Base-by-base conservation (phyloP, 2,329 filamentous ascomycete species). In the Talaromyces albobiverticillius region DNA sequence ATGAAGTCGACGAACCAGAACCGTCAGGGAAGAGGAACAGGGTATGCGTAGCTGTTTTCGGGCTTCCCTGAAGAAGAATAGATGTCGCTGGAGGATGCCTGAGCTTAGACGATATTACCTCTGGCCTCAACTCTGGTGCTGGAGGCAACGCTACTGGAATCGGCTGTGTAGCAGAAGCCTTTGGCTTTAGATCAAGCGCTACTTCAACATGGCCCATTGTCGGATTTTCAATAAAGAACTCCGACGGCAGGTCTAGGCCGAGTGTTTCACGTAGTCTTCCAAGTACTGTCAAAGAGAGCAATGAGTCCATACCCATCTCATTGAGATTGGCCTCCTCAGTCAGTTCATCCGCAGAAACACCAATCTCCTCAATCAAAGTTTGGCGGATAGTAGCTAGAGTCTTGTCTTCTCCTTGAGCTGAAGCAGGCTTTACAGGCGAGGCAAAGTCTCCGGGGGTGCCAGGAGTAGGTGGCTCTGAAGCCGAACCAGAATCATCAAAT, bases 1-100 rank as follows among this genome's bases (percentile, higher is more conserved):
- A 78, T 4, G 75, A 77, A 2, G 73, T 75, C 1, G 75, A 74
- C 9, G 74, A 76, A 26, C 75, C 75, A 16, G 72, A 73, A n/a
- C 75, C 73, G 54, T 76, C 75, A 22, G 73, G 73, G 63, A 76
- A 75, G 42, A 76, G 57, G 63, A 76, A 75, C 5, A 76, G 57
- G 7, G 67, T 73, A 45, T 71, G 67, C 18, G 67, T 72, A 5
- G 72, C 72, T 14, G 70, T 74, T 55, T 71, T 72, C 0, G 73
- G 72, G 57, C 71, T 75, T 14, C 73, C 73, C 57, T 75, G 72
- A 3, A 75, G 61, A 13, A 76, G 57, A 48, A 75, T 72, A 0
- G 73, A 76, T 7, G 72, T 74, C 13, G 73, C 72, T 5, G 67
- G 68, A 4, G 73, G 73, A 18, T 69, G 65, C 29, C 64, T 61